A percentile compares a stretch with the other conserved stretches of the same genome.
phyloP scores from a whole-genome alignment of 208 protist genomes.

The Leishmania amazonensis region DNA sequence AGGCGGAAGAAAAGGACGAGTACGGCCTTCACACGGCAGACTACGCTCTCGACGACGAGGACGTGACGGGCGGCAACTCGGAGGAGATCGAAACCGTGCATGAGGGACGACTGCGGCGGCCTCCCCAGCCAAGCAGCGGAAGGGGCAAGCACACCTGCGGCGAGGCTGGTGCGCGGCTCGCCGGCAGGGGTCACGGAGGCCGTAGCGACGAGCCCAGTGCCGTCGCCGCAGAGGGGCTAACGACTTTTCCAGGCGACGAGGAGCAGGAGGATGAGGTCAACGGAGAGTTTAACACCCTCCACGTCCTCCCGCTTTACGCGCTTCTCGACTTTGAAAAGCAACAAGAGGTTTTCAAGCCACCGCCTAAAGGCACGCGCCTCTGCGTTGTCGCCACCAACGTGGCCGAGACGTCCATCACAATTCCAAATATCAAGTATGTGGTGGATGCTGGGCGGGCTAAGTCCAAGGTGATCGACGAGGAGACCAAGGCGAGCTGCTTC shows the following conservation, averaged over 20 bases:
- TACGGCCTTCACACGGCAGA: constrained; percentile 38
- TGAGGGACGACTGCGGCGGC: constrained; percentile 22
- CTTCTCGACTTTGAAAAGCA: constrained; percentile 94
- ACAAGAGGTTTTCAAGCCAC: constrained; percentile 92
- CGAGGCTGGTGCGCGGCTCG: constrained; percentile 18
- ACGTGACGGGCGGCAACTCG: constrained; percentile 7
- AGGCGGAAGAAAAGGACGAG: constrained; percentile 36
- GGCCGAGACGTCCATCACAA: constrained; percentile 99
- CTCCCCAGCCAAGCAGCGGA: constrained; percentile 8
- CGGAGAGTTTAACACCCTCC: constrained; percentile 87
- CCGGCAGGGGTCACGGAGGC: neutral
- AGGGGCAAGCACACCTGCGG: constrained; percentile 30
- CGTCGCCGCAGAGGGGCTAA: neutral
- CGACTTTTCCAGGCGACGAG: constrained; percentile 13
- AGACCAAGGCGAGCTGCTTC: constrained; percentile 97
- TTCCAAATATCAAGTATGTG: constrained; percentile 98
- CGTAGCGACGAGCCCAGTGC: constrained; percentile 4
- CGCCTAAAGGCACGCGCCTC: constrained; percentile 90
- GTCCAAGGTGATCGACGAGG: constrained; percentile 96
- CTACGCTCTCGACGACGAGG: constrained; percentile 57
- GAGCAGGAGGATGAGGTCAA: constrained; percentile 80
- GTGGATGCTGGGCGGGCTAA: constrained; percentile 98
- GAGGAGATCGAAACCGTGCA: constrained; percentile 28
- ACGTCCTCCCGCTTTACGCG: constrained; percentile 99
- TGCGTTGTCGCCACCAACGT: constrained; percentile 99